A percentile compares a stretch with the other conserved stretches of the same genome.
These are phyloP conservation scores for Drechslerella coelobrocha DNA, from an alignment of 2,329 filamentous ascomycete species.

Conservation along the genomic window DNA sequence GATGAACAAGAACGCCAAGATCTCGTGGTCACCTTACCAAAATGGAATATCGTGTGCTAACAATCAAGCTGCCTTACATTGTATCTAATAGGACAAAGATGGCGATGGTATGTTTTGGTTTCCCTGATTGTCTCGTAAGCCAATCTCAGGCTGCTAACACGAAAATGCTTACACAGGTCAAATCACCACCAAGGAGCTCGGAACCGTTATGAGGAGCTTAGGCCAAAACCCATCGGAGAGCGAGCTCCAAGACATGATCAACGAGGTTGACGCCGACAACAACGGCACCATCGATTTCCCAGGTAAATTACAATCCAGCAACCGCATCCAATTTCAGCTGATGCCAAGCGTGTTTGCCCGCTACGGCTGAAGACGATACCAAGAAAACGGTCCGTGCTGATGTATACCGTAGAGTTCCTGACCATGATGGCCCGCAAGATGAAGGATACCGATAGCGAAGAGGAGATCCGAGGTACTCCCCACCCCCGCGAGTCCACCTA, in stretches of 20 bases:
- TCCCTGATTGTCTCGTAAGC: slow-evolving; percentile 14
- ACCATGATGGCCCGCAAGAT: slow-evolving; percentile 96
- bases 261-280: slow-evolving; percentile 90
- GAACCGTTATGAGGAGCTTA: slow-evolving; percentile 87
- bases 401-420: slow-evolving; percentile 71
- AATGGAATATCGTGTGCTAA: slow-evolving; percentile 12
- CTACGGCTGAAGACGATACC: slow-evolving; percentile 10
- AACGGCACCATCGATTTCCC: slow-evolving; percentile 92
- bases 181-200: slow-evolving; percentile 89
- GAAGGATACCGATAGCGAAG: slow-evolving; percentile 91
- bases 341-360: slow-evolving; percentile 24
- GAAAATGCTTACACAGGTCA: slow-evolving; percentile 68
- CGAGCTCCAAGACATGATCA: slow-evolving; percentile 92
- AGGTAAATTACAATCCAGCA: slow-evolving; percentile 63
- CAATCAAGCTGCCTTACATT: slow-evolving; percentile 14
- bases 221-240: slow-evolving; percentile 90
- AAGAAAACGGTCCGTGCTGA: slow-evolving; percentile 19
- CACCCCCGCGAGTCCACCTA: slow-evolving; percentile 1
- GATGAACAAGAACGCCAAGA: slow-evolving; percentile 14
- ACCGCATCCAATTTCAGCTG: slow-evolving; percentile 9
- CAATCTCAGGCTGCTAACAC: not conserved
- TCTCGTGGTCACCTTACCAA: not conserved
- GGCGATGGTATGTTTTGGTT: slow-evolving; percentile 75
- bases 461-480: slow-evolving; percentile 73
- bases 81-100: slow-evolving; percentile 79